Conservation (phyloP, 2,329 filamentous ascomycete genomes). For the Chrysosporium keratinophilum region DNA sequence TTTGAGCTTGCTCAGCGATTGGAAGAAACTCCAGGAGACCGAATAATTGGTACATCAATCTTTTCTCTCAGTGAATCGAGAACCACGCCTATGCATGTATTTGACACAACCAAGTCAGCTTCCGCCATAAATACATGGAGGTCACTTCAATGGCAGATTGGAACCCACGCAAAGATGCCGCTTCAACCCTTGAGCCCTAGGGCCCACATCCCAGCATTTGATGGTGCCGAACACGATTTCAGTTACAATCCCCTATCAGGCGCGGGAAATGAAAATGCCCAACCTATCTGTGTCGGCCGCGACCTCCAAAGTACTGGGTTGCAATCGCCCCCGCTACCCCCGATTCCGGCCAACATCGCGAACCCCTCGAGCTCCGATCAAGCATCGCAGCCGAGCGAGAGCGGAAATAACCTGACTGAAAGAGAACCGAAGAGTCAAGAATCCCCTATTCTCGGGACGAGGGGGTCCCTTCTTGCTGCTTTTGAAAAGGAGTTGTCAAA, state of each 20-base stretch:
- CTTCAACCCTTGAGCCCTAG: not conserved
- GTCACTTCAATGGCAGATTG: conserved; percentile 7
- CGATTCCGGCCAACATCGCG: not conserved
- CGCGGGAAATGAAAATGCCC: too few relatives aligned
- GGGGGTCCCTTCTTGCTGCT: conserved; percentile 29
- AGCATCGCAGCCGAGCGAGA: not conserved
- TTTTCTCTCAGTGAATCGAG: conserved; percentile 11
- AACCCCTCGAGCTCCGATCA: conserved; percentile 10
- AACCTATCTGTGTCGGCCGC: not conserved
- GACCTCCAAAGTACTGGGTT: not conserved
- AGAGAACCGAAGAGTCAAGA: conserved; percentile 16
- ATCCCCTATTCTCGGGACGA: conserved; percentile 18
- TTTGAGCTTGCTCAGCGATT: conserved; percentile 39
- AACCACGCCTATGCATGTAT: conserved; percentile 34
- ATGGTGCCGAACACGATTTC: conserved; percentile 15
- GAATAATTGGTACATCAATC: too few relatives aligned
- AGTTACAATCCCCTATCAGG: not conserved
- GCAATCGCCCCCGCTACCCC: not conserved
- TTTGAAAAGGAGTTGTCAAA: conserved; percentile 34
- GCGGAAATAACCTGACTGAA: conserved; percentile 1
- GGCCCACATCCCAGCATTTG: too few relatives aligned
- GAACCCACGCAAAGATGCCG: not conserved
- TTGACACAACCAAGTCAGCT: conserved; percentile 36
- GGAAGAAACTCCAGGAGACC: conserved; percentile 28
- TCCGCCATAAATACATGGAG: conserved; percentile 34